These are phyloP conservation scores for Colletotrichum nymphaeae DNA, from an alignment of 2,329 filamentous ascomycete genomes.

Conservation along the genomic window DNA sequence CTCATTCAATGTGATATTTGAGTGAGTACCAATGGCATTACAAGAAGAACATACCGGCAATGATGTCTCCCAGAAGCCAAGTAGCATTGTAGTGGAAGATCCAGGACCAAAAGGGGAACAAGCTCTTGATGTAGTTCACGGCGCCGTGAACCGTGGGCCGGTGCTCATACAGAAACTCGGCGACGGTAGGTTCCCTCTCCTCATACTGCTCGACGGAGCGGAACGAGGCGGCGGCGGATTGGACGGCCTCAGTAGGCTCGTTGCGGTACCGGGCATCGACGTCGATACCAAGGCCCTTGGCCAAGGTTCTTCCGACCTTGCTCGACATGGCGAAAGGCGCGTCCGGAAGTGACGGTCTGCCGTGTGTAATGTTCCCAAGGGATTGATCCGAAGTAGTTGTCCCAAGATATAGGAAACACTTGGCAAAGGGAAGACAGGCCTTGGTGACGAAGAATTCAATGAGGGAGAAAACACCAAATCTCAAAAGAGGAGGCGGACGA, in stretches of 20 bases:
- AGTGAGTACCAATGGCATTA: too few species aligned
- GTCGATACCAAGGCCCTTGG: conserved; percentile 45
- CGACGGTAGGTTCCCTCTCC: conserved; percentile 55
- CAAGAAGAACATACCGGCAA: conserved; percentile 24
- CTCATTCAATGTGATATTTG: not conserved
- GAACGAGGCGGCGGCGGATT: conserved; percentile 41
- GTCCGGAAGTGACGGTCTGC: not conserved
- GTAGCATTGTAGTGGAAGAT: conserved; percentile 49
- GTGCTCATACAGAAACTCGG: conserved; percentile 53
- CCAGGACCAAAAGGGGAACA: conserved; percentile 63
- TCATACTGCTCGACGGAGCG: conserved; percentile 36
- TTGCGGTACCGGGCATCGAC: conserved; percentile 41
- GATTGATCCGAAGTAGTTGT: not conserved
- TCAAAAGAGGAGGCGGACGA: not conserved
- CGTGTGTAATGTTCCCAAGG: not conserved
- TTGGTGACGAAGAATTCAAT: not conserved
- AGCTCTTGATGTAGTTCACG: conserved; percentile 49
- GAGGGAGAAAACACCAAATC: not conserved
- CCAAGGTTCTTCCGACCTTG: conserved; percentile 39
- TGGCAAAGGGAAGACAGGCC: not conserved
- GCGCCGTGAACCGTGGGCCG: conserved; percentile 46
- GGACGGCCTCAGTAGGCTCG: conserved; percentile 41
- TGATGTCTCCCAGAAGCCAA: conserved; percentile 36
- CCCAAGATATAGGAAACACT: not conserved
- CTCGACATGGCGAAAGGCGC: conserved; percentile 29